Evolutionary conservation across 768 basidiomycete genomes (phyloP).

Genomic region (Hydnomerulius pinastri): DNA sequence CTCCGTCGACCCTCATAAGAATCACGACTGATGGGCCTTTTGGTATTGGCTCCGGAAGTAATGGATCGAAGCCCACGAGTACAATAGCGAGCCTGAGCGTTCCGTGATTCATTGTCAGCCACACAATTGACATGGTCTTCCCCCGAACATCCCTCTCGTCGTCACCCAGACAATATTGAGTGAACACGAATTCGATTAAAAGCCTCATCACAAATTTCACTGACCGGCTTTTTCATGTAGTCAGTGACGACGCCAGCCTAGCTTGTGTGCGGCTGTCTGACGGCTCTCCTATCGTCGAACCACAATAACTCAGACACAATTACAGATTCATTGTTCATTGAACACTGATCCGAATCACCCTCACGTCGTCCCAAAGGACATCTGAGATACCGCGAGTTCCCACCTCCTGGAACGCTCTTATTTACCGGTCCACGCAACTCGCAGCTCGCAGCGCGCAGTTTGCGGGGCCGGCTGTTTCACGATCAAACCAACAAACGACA

Average conservation of each 20-base stretch:
- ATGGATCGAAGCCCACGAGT: too few relatives aligned
- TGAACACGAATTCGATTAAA: too few relatives aligned
- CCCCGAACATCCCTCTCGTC: too few relatives aligned
- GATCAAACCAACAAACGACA: slow-evolving; percentile 8
- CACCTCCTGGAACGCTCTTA: slow-evolving; percentile 14
- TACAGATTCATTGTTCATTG: background rate
- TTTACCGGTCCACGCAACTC: slow-evolving; percentile 4
- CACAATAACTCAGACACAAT: background rate
- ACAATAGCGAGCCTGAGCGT: too few relatives aligned
- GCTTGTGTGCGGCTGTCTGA: background rate
- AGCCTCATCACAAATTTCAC: too few relatives aligned
- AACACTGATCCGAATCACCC: background rate
- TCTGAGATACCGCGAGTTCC: slow-evolving; percentile 8
- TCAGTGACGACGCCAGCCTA: background rate
- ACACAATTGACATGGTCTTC: too few relatives aligned
- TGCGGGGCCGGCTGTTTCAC: slow-evolving; percentile 22
- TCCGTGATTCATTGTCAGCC: too few relatives aligned
- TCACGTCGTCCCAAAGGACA: background rate
- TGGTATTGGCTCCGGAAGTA: too few relatives aligned
- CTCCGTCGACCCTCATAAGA: too few relatives aligned
- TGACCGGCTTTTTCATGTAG: background rate
- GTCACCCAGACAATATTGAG: too few relatives aligned
- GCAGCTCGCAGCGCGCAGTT: background rate
- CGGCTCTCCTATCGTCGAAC: background rate
- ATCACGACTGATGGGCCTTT: too few relatives aligned